Evolutionary conservation across 257 asterid genomes (phyloP).

Genomic region (Ilex aquifolium): DNA sequence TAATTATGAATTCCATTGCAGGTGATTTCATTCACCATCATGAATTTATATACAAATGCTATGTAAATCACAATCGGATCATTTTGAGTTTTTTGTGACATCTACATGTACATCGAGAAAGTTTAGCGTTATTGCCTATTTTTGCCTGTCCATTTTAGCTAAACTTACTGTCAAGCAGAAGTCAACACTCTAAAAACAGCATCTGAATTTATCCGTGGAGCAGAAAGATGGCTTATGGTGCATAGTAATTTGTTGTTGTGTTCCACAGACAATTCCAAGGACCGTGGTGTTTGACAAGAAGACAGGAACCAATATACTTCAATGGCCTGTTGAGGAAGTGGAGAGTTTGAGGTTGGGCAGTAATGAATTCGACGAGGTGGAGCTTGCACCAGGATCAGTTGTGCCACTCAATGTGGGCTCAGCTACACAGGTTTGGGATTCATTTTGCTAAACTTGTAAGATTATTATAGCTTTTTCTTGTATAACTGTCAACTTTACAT

Average conservation of each 20-base stretch:
- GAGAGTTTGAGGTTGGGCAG: conserved; percentile 59
- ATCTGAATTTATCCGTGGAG: too few relatives aligned
- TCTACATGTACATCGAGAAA: too few relatives aligned
- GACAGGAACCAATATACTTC: conserved; percentile 56
- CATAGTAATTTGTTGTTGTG: not conserved
- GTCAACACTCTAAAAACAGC: too few relatives aligned
- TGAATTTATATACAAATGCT: too few relatives aligned
- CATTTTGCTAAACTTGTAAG: not conserved
- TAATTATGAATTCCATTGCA: too few relatives aligned
- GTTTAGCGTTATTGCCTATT: too few relatives aligned
- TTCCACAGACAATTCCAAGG: conserved; percentile 50
- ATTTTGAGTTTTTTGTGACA: too few relatives aligned
- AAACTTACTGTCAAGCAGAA: too few relatives aligned
- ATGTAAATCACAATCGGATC: too few relatives aligned
- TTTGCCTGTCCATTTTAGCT: too few relatives aligned
- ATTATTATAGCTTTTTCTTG: conserved; percentile 1
- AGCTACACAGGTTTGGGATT: conserved; percentile 49
- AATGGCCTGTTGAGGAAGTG: conserved; percentile 83
- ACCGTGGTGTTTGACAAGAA: conserved; percentile 23
- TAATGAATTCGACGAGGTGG: conserved; percentile 33
- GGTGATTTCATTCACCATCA: too few relatives aligned
- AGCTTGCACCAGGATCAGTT: conserved; percentile 69
- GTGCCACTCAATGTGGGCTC: conserved; percentile 41
- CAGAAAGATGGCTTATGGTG: too few relatives aligned
- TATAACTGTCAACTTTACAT: conserved; percentile 3